These are phyloP conservation scores for Hygrophorus russula DNA, from an alignment of 768 basidiomycete genomes.

Conservation along the genomic window DNA sequence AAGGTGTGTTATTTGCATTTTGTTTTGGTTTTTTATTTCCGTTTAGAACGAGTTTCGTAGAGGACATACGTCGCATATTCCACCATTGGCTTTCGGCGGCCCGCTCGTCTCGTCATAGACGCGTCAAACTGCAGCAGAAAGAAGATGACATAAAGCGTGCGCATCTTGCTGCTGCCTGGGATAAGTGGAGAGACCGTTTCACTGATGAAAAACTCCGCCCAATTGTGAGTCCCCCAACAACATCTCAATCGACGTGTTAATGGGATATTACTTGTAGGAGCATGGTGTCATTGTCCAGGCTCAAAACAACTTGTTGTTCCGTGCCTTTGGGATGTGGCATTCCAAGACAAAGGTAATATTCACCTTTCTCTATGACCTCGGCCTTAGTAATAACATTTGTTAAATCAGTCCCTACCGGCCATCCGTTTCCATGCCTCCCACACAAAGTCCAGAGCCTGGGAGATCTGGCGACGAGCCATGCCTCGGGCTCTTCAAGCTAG, in stretches of 20 bases:
- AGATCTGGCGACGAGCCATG: conserved; percentile 57
- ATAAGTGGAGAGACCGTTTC: conserved; percentile 70
- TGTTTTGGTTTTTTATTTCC: not conserved
- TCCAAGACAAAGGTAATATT: conserved; percentile 55
- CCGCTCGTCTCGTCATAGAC: conserved; percentile 50
- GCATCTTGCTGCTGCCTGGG: conserved; percentile 51
- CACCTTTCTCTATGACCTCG: not conserved
- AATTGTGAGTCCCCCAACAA: conserved; percentile 27
- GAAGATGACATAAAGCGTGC: conserved; percentile 51
- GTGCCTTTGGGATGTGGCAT: conserved; percentile 67
- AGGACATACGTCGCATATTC: conserved; percentile 57
- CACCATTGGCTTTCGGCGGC: conserved; percentile 56
- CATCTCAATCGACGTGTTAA: not conserved
- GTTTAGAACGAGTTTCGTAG: conserved; percentile 21
- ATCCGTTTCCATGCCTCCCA: conserved; percentile 61
- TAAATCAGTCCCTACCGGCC: conserved; percentile 59
- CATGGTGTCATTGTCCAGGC: conserved; percentile 45
- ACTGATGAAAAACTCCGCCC: conserved; percentile 54
- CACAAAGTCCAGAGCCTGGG: conserved; percentile 51
- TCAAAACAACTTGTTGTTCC: conserved; percentile 49
- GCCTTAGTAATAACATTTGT: not conserved
- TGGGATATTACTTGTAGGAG: conserved; percentile 29
- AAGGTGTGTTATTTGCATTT: conserved; percentile 35
- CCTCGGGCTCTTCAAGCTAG: conserved; percentile 58
- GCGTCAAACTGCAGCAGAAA: conserved; percentile 44